These are phyloP conservation scores for Fomitopsis pulvina DNA, from an alignment of 768 basidiomycete species.

Conservation along the genomic window DNA sequence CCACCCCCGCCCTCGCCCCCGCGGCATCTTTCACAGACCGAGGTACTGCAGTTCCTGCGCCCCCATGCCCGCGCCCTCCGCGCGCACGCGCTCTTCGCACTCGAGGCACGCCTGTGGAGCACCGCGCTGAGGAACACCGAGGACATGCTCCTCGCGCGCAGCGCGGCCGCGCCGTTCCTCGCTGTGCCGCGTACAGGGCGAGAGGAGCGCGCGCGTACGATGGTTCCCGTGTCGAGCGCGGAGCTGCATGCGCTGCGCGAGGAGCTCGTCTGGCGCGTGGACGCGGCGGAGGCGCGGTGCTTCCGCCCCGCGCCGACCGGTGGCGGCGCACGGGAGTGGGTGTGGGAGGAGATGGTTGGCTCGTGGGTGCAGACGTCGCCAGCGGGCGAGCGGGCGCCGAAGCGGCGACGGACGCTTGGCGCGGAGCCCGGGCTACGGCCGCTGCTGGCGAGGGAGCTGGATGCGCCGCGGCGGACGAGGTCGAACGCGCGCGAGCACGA, in stretches of 20 bases:
- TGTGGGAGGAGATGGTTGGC: conserved; percentile 41
- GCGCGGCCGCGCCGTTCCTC: neutral
- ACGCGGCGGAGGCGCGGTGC: conserved; percentile 45
- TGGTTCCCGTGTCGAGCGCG: too few species aligned
- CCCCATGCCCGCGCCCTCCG: conserved; percentile 26
- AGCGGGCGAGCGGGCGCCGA: conserved; percentile 1
- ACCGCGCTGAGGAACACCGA: conserved; percentile 45
- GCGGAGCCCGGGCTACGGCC: neutral
- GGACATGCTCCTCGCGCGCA: conserved; percentile 17
- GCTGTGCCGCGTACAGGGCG: conserved; percentile 3
- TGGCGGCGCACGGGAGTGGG: too few species aligned
- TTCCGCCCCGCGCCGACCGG: conserved; percentile 34
- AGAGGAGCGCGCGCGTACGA: too few species aligned
- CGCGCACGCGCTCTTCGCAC: conserved; percentile 27
- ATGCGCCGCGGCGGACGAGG: neutral
- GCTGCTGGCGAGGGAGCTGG: neutral
- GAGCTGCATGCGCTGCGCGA: conserved; percentile 30
- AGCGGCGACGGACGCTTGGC: too few species aligned
- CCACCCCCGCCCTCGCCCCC: conserved; percentile 4
- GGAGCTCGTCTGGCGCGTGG: conserved; percentile 38
- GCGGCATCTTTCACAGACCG: neutral
- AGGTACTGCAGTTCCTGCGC: conserved; percentile 19
- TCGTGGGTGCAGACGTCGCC: conserved; percentile 39
- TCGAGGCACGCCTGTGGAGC: conserved; percentile 48
- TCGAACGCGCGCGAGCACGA: neutral